Percentiles rank a stretch among this genome's conserved stretches.
Evolutionary conservation across 2,329 filamentous ascomycete genomes (phyloP).

Genomic region (Fonsecaea erecta): DNA sequence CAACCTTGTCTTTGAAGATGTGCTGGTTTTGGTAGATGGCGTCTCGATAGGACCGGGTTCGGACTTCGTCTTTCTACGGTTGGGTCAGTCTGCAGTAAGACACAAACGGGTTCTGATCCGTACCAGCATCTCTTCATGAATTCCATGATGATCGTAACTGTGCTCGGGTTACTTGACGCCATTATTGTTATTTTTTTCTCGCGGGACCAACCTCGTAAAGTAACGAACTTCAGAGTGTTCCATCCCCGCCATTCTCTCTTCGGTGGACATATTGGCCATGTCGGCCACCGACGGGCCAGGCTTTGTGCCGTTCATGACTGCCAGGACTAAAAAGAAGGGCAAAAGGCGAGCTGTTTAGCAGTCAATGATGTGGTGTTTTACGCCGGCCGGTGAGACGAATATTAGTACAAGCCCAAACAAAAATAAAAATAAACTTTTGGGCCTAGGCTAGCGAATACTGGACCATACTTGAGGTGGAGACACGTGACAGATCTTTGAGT

Average conservation of each 20-base stretch:
- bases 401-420: not conserved
- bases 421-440: constrained; percentile 9
- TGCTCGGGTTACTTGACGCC: constrained; percentile 33
- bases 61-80: constrained; percentile 75
- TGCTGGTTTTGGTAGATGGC: constrained; percentile 97
- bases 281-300: constrained; percentile 33
- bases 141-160: constrained; percentile 98
- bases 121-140: constrained; percentile 44
- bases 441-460: not conserved
- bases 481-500: not conserved
- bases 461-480: not conserved
- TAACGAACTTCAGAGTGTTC: constrained; percentile 98
- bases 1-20: constrained; percentile 86
- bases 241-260: constrained; percentile 62
- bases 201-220: constrained; percentile 81
- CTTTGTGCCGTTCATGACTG: constrained; percentile 32
- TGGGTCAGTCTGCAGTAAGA: constrained; percentile 15
- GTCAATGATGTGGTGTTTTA: not conserved
- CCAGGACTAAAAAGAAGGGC: not conserved
- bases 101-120: not conserved
- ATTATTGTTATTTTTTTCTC: constrained; percentile 7
- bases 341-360: not conserved
- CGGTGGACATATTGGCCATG: constrained; percentile 43
- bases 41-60: constrained; percentile 95
- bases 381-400: not conserved